These are phyloP conservation scores for Boletellus ananiceps DNA, from an alignment of 768 basidiomycete species.

Conservation along the genomic window DNA sequence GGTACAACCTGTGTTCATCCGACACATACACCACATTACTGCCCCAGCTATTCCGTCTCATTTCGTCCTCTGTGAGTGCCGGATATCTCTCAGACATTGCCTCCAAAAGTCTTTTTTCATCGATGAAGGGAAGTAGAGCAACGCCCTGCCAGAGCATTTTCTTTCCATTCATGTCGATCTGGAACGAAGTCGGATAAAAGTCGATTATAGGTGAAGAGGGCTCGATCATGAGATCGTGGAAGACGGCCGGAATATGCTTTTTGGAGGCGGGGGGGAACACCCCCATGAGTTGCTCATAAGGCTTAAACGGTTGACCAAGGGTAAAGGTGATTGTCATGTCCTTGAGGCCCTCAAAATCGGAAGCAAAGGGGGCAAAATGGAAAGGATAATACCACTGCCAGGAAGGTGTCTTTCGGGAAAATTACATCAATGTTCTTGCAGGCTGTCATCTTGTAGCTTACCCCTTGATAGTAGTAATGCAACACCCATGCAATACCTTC, in stretches of 20 bases:
- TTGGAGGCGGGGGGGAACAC: conserved; percentile 91
- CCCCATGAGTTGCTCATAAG: conserved; percentile 97
- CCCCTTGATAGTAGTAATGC: conserved; percentile 98
- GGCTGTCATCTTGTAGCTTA: conserved; percentile 34
- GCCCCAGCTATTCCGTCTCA: conserved; percentile 81
- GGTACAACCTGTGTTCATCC: conserved; percentile 81
- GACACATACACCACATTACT: conserved; percentile 77
- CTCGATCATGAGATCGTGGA: conserved; percentile 85
- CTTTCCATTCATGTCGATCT: conserved; percentile 99
- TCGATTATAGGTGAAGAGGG: conserved; percentile 90
- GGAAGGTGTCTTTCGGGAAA: conserved; percentile 63
- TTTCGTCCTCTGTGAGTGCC: conserved; percentile 73
- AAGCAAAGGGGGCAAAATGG: conserved; percentile 97
- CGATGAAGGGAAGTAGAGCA: conserved; percentile 93
- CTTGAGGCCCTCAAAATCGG: conserved; percentile 80
- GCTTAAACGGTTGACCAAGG: conserved; percentile 85
- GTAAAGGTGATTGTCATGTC: conserved; percentile 78
- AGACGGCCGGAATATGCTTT: conserved; percentile 79
- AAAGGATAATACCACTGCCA: conserved; percentile 99
- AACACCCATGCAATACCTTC: conserved; percentile 96
- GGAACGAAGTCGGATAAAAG: conserved; percentile 89
- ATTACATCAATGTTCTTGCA: conserved; percentile 16
- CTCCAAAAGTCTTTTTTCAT: conserved; percentile 73
- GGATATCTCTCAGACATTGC: conserved; percentile 72
- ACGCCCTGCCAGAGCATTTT: conserved; percentile 99